Evolutionary conservation across 768 basidiomycete genomes (phyloP).

Genomic region (Trametes gibbosa): DNA sequence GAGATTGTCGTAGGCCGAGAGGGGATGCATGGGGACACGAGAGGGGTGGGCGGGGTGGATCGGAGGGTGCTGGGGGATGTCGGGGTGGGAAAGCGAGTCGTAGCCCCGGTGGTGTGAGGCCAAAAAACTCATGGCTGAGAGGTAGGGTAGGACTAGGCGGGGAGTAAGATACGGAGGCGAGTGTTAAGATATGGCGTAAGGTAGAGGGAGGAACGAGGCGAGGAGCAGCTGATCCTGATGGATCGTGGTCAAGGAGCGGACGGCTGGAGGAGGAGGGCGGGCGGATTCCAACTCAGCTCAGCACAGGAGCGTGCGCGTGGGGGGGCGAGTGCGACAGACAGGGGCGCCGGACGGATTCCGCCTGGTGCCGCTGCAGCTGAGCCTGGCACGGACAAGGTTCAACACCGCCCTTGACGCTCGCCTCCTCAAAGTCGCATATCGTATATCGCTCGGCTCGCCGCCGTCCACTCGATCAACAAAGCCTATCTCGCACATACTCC

Average conservation of each 20-base stretch:
- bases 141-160: slow-evolving; percentile 20
- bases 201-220: slow-evolving; percentile 18
- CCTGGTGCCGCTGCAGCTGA: slow-evolving; percentile 11
- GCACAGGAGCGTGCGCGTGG: slow-evolving; percentile 5
- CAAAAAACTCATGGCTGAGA: slow-evolving; percentile 32
- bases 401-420: slow-evolving; percentile 8
- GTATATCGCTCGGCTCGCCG: slow-evolving; percentile 15
- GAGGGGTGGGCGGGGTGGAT: slow-evolving; percentile 13
- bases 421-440: slow-evolving; percentile 10
- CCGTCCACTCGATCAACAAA: slow-evolving; percentile 12
- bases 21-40: slow-evolving; percentile 23
- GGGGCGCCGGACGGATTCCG: slow-evolving; percentile 21
- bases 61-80: slow-evolving; percentile 24
- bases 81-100: slow-evolving; percentile 28
- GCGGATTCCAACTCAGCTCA: slow-evolving; percentile 20
- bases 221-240: slow-evolving; percentile 18
- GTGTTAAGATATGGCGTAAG: slow-evolving; percentile 19
- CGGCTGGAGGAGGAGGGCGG: slow-evolving; percentile 15
- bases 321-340: slow-evolving; percentile 16
- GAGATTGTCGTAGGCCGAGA: slow-evolving; percentile 35
- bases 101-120: slow-evolving; percentile 29
- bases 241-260: slow-evolving; percentile 21
- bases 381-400: slow-evolving; percentile 10
- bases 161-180: slow-evolving; percentile 11
- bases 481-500: slow-evolving; percentile 11